Evolutionary conservation across 1,139 yeast genomes (phyloP), one percentile per base, ranked within the genome.

Genomic region (Geotrichum bryndzae): DNA sequence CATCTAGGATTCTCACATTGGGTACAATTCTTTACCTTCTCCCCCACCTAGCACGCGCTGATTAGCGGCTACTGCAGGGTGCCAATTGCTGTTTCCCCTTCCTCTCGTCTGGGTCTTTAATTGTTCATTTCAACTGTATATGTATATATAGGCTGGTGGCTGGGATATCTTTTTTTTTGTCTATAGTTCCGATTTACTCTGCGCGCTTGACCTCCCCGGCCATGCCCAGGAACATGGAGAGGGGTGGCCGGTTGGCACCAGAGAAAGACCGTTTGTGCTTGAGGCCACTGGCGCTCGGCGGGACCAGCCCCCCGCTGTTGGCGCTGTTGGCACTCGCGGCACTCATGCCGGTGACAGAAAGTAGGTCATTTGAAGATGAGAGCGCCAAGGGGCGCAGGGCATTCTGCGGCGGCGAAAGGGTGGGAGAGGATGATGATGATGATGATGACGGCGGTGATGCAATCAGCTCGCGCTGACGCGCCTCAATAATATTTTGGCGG

Each of bases 231-330:
- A 51, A 51, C 54, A 51, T 51, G 25, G 54, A 29, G 6, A 51
- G 22, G 11, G 56, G 48, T 8, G 56, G 41, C 11, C 38, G 13
- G 6, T 33, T 33, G 13, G 38, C 54, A 15, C 54, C 54, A n/a
- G 56, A 53, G 15, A 31, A 33, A 15, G 56, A 53, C 3, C 56
- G 46, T 22, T 53, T 53, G 56, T 53, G 56, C 29, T 53, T 53
- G 6, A 31, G 48, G 23, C 48, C 31, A 4, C 27, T 22, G 10
- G 48, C 31, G 18, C 31, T 18, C 15, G 56, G 56, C n/a, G 56
- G 56, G 15, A 45, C 23, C 46, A 53, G 23, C 31, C 38, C 27
- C 6, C 23, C 56, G 31, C 31, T 38, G 25, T 18, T 27, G 18
- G 31, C n/a, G 23, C 46, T 25, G n/a, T n/a, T 13, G 23, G n/a